Evolutionary conservation across 345 rosid species (phyloP), one percentile per base, ranked within the genome.

Genomic region (Anastatica hierochuntica): DNA sequence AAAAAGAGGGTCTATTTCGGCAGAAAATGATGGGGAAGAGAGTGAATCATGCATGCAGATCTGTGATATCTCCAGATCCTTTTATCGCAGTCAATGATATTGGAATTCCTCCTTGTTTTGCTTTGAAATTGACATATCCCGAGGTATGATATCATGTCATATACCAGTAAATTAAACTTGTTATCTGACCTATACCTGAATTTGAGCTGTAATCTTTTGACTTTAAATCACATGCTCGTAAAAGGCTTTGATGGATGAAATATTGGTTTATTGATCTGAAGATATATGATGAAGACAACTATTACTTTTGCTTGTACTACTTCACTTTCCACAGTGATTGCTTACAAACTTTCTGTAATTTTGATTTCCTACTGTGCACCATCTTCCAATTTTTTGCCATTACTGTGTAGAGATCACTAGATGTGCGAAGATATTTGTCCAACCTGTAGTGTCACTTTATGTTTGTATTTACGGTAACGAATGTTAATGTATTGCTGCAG

Each of bases 21-120:
- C 98, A 92, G 63, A 92, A 88, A 66, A 77, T 92, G 97, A 92
- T 92, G 98, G 98, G 98, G 57, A 92, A 92, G 79, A 77, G 98
- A 72, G 98, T 92, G 47, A 92, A 92, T 73, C 83, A 75, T 73
- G 97, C 98, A 10, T 92, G 98, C 53, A 79, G 97, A 31, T 92
- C 98, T 58, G 98, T 92, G 45, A 92, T 92, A 67, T 92, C 98
- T n/a, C 98, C 98, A 45, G 98, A 92, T 78, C 96, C 96, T 39
- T 88, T 79, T 73, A 66, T 92, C 24, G 98, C 90, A 21, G 98
- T 92, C 34, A 92, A 88, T 54, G 98, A 92, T 75, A 92, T 92
- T 51, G 98, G 98, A 26, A 80, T 92, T 74, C 98, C 97, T 60
- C 98, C 94, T 9, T 78, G 72, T 73, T 92, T 92, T 75, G 95